Percentiles rank a stretch among this genome's conserved stretches.
Evolutionary conservation across 2,329 filamentous ascomycete genomes (phyloP).

Genomic region (Pestalotiopsis fici): DNA sequence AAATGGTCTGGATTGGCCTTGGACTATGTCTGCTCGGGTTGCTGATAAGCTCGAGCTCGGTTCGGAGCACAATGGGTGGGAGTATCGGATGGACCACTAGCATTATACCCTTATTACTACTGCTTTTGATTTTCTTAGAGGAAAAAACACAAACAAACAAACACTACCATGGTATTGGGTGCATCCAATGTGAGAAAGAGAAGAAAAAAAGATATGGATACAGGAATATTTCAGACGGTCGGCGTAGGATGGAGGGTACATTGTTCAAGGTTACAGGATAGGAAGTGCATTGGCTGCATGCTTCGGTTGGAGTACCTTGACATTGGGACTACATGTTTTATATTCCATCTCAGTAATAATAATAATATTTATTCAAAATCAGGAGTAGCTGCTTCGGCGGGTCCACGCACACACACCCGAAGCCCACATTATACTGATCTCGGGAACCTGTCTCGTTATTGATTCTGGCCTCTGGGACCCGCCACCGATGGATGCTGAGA

Average conservation of each 20-base stretch:
- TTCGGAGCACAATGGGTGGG: neutral
- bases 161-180: neutral
- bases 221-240: neutral
- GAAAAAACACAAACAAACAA: neutral
- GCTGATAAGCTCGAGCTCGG: neutral
- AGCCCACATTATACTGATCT: neutral
- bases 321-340: neutral
- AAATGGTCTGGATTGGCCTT: neutral
- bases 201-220: neutral
- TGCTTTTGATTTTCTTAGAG: constrained; percentile 1
- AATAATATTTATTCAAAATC: neutral
- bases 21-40: neutral
- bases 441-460: no score
- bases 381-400: neutral
- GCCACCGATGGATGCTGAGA: no score
- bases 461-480: no score
- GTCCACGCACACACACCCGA: no score
- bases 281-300: neutral
- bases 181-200: neutral
- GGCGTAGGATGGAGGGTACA: neutral
- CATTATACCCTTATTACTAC: constrained; percentile 4
- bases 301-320: neutral
- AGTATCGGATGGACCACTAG: constrained; percentile 1
- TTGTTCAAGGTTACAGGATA: neutral
- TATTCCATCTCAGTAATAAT: neutral